These are phyloP conservation scores for Byssothecium circinans DNA, from an alignment of 2,329 filamentous ascomycete species.

Conservation along the genomic window DNA sequence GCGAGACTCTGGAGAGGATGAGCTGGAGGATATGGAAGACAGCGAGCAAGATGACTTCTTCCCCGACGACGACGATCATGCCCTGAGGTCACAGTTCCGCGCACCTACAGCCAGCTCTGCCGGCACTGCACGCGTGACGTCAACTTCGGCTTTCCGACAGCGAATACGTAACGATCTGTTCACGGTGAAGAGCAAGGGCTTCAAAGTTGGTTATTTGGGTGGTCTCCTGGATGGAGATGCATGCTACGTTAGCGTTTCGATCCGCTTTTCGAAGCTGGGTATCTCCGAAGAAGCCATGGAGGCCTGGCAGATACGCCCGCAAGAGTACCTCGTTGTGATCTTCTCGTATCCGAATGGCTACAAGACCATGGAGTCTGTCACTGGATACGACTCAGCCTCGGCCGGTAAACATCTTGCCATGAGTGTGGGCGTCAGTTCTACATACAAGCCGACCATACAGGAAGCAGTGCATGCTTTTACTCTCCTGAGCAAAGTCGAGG, in stretches of 20 bases:
- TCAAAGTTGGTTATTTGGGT: constrained; percentile 67
- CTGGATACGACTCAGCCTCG: constrained; percentile 44
- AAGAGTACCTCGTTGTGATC: constrained; percentile 74
- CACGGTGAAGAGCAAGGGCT: constrained; percentile 64
- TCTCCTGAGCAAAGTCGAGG: constrained; percentile 37
- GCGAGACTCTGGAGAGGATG: constrained; percentile 33
- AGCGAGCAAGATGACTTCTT: constrained; percentile 40
- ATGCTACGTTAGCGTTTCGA: constrained; percentile 66
- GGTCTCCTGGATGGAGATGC: constrained; percentile 52
- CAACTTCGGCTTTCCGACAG: constrained; percentile 29
- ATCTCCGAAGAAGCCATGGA: constrained; percentile 74
- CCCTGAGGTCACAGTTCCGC: neutral
- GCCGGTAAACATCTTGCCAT: constrained; percentile 55
- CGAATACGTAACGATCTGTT: constrained; percentile 64
- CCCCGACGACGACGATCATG: constrained; percentile 33
- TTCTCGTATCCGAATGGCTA: constrained; percentile 68
- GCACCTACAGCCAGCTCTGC: constrained; percentile 9
- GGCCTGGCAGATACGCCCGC: constrained; percentile 70
- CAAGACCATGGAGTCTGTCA: constrained; percentile 58
- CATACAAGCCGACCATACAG: constrained; percentile 67
- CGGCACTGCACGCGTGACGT: constrained; percentile 7
- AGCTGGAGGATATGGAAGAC: constrained; percentile 37
- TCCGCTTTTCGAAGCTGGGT: constrained; percentile 68
- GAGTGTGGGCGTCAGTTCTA: constrained; percentile 69
- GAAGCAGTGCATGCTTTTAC: constrained; percentile 59